Base-by-base conservation (phyloP, 805 yeast species). In the Nakazawaea holstii region DNA sequence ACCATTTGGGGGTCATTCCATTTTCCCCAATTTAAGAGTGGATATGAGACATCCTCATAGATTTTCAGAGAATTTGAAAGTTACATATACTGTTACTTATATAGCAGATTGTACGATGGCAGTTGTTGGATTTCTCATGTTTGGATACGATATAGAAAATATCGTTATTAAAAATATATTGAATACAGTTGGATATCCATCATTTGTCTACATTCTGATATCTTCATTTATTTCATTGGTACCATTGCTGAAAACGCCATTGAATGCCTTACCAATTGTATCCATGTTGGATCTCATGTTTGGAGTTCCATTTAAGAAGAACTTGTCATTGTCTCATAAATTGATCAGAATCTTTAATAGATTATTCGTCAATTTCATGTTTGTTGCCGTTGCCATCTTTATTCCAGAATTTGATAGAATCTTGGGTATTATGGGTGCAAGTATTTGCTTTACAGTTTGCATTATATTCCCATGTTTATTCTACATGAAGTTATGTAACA, bases 401-500 rank as follows among this genome's bases (percentile, higher is more conserved):
- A 81, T 87, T 61, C 96, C 96, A 2, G 88, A 84, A 48, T 90
- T 90, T 60, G 97, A 89, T 62, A 79, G 80, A 55, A 76, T 90
- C 50, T 83, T 90, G 53, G 94, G 96, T 6, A 78, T 90, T 40
- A 67, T 87, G 57, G 97, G 97, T 28, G 83, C 95, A 9, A 85
- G 91, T 1, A 69, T 90, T 46, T 87, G 96, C 57, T 85, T 88
- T 58, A 67, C 82, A 10, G 80, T 89, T 39, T 90, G 97, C 62
- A 69, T 89, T 48, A 82, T 87, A 37, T 72, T 89, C 37, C 97
- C 97, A 2, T 76, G 91, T 48, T 64, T 77, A 14, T 90, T 90
- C 61, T 89, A 90, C 64, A 60, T 85, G 53, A 75, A 69, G 55
- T 69, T 87, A 46, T 86, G 87, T 58, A 65, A 66, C 6, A 68